Evolutionary conservation across 345 rosid genomes (phyloP), one percentile per base, ranked within the genome.

Genomic region (Erysimum cheiranthoides): DNA sequence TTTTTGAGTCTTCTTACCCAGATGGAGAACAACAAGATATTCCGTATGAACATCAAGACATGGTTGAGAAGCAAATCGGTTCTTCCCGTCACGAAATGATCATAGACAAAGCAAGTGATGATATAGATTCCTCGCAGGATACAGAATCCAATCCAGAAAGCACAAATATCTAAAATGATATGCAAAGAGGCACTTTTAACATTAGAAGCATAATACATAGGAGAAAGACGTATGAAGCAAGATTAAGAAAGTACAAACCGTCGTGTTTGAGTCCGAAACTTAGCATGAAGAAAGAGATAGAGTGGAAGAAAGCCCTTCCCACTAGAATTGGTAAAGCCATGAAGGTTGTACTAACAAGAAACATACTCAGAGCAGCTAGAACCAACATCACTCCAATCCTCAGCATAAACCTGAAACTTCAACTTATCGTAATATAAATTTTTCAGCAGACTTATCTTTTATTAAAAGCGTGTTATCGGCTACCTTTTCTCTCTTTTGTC

Each of bases 91-190:
- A 28, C 9, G 5, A 74, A 36, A 65, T 65, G 72, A 46, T 65
- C 72, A 36, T 39, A 53, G 14, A 35, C 18, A 12, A 63, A 64
- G 42, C 56, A 40, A 6, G 49, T 64, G 32, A 12, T 5, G 61
- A 28, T 9, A 53, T n/a, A 40, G 14, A 36, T 8, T 39, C 43
- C 56, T 58, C 65, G 28, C 9, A 66, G 16, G 38, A 56, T 42
- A 46, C 46, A 65, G 30, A 5, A 53, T 74, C 78, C 78, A 74
- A 64, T 39, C 54, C n/a, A 25, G 36, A 54, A 64, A 45, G 72
- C 65, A 25, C 17, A 43, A 32, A 66, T 4, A 74, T 74, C 78
- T 74, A 53, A 6, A 18, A 64, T 8, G 63, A 52, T 51, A 18
- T 34, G 0, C 47, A 25, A 9, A 11, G 50, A 25, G 27, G 0